Base-by-base conservation (phyloP, 441 rosid genomes). In the Kokia cookei region DNA sequence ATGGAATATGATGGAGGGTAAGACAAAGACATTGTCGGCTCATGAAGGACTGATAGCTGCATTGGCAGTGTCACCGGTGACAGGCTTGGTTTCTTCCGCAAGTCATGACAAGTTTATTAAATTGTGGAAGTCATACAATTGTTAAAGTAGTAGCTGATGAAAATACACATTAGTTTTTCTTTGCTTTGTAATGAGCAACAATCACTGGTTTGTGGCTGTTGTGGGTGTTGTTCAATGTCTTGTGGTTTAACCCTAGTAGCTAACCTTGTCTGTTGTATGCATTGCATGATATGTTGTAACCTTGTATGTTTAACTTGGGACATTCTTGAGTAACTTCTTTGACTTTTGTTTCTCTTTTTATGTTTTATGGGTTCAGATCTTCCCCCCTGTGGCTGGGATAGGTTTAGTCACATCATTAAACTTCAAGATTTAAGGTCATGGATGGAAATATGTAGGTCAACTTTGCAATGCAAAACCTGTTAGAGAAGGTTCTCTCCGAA, bases 1-100 rank as follows among this genome's bases (percentile, higher is more conserved):
- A 7, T 95, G 98, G 99, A 88, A 95, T 83, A 87, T 95, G 92
- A 62, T 79, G 2, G 97, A 91, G 82, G 85, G 87, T 81, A 90
- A 89, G 88, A 91, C 85, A 0, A 86, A 84, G 93, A 85, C 90
- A 5, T 83, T 90, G 17, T 29, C 86, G 8, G 97, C 97, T 2
- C 99, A 95, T 26, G 91, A 90, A 0, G 89, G 93, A 59, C 82
- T 84, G 15, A 89, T 93, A 5, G 88, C 97, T 14, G 86, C 94
- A 15, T 78, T 95, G 78, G 89, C 98, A 1, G 95, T 87, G 37
- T 91, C 99, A 3, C 87, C 83, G 5, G 82, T 75, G 48, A 85
- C 90, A 0, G 98, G 98, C 68, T 61, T 88, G 78, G 88, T 93
- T 68, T 98, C 97, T 71, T 95, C 99, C 3, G 90, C 97, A 1